Conservation (phyloP, 352 stramenopile species). For the Globisporangium irregulare region DNA sequence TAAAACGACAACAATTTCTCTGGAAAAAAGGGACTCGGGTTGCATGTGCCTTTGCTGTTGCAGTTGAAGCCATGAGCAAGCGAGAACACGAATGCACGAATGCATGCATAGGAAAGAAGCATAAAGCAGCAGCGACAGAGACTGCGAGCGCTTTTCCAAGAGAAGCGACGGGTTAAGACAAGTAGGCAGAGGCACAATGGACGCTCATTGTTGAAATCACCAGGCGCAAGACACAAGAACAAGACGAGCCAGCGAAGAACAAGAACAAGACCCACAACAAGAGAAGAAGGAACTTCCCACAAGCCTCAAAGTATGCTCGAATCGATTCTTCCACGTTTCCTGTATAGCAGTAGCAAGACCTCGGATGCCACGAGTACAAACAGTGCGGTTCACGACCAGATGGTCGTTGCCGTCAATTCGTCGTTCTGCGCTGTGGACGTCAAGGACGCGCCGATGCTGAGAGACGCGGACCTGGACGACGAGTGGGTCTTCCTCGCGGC, state of each 20-base stretch:
- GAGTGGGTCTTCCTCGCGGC: conserved; percentile 16
- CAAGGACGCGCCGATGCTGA: background rate
- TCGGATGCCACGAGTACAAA: background rate
- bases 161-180: background rate
- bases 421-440: background rate
- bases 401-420: background rate
- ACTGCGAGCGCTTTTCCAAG: background rate
- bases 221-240: background rate
- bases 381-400: background rate
- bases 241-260: background rate
- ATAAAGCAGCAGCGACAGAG: background rate
- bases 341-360: background rate
- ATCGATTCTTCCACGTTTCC: conserved; percentile 12
- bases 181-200: background rate
- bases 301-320: conserved; percentile 13
- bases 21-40: background rate
- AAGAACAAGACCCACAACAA: background rate
- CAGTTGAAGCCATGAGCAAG: background rate
- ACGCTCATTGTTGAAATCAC: conserved; percentile 2
- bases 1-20: background rate
- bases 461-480: conserved; percentile 2
- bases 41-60: conserved; percentile 1
- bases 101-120: background rate
- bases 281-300: background rate
- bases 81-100: background rate